A percentile compares a stretch with the other conserved stretches of the same genome.
phyloP scores from a whole-genome alignment of 805 yeast genomes.

The Candida nemodendra region DNA sequence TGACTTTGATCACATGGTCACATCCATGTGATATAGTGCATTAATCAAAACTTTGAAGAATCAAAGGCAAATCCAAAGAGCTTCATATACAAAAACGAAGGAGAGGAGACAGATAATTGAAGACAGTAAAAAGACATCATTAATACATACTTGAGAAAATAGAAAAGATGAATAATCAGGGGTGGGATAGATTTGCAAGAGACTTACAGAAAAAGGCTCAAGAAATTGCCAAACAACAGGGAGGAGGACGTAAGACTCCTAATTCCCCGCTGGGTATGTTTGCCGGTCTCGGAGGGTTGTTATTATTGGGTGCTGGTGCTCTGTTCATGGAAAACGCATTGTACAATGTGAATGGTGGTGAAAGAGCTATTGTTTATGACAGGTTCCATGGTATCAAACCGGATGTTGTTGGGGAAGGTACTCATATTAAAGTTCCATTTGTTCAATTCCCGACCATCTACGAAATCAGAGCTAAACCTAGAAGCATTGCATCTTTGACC shows the following conservation, averaged over 20 bases:
- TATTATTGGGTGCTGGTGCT: constrained; percentile 58
- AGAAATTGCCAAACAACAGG: constrained; percentile 35
- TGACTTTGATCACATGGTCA: too few relatives aligned
- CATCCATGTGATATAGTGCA: too few relatives aligned
- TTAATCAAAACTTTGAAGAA: too few relatives aligned
- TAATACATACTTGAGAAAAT: constrained; percentile 2
- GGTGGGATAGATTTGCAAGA: constrained; percentile 52
- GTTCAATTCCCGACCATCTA: constrained; percentile 87
- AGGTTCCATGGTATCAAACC: constrained; percentile 83
- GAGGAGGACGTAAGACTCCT: constrained; percentile 28
- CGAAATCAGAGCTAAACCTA: constrained; percentile 96
- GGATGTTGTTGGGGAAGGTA: constrained; percentile 85
- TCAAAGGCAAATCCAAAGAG: too few relatives aligned
- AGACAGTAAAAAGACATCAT: neutral
- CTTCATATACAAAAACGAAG: too few relatives aligned
- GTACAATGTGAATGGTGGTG: constrained; percentile 97
- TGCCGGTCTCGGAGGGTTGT: constrained; percentile 62
- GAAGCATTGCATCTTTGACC: constrained; percentile 92
- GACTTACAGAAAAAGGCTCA: constrained; percentile 47
- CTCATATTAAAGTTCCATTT: constrained; percentile 94
- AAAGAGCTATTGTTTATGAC: constrained; percentile 91
- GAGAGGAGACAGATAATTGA: neutral
- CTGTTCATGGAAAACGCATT: constrained; percentile 53
- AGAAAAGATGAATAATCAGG: constrained; percentile 36
- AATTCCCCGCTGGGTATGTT: constrained; percentile 50